Conservation (phyloP, 2,329 filamentous ascomycete species). For the Botryosphaeria agaves region DNA sequence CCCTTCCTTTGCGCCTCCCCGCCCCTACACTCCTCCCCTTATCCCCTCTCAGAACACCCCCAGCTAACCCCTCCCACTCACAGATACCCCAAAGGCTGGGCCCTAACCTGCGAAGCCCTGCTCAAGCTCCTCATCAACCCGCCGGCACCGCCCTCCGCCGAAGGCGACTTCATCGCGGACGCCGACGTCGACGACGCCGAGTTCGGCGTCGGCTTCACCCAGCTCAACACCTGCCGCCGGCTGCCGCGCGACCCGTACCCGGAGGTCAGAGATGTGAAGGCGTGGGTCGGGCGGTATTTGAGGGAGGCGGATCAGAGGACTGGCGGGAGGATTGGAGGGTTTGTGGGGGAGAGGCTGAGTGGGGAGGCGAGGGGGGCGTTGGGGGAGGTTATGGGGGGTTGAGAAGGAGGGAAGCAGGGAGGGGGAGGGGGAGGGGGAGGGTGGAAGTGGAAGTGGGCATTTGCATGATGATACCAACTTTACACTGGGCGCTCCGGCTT, state of each 20-base stretch:
- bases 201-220: constrained; percentile 89
- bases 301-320: constrained; percentile 61
- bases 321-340: constrained; percentile 50
- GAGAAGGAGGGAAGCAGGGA: too few relatives aligned
- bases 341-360: constrained; percentile 52
- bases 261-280: constrained; percentile 60
- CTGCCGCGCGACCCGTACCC: constrained; percentile 65
- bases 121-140: constrained; percentile 82
- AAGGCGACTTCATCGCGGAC: constrained; percentile 63
- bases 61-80: background rate
- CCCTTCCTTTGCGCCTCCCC: too few relatives aligned
- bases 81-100: constrained; percentile 54
- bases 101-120: constrained; percentile 73
- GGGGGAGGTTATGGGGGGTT: constrained; percentile 7
- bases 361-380: constrained; percentile 22
- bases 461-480: too few relatives aligned
- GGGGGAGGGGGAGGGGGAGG: too few relatives aligned
- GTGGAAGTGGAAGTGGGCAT: too few relatives aligned
- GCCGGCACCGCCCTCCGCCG: constrained; percentile 46
- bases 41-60: background rate
- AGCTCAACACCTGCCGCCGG: constrained; percentile 76
- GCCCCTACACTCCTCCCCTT: background rate
- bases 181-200: constrained; percentile 88
- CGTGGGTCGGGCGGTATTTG: constrained; percentile 71
- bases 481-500: too few relatives aligned